Evolutionary conservation across 2,329 filamentous ascomycete genomes (phyloP), one percentile per base, ranked within the genome.

Genomic region (Fusarium scirpi): DNA sequence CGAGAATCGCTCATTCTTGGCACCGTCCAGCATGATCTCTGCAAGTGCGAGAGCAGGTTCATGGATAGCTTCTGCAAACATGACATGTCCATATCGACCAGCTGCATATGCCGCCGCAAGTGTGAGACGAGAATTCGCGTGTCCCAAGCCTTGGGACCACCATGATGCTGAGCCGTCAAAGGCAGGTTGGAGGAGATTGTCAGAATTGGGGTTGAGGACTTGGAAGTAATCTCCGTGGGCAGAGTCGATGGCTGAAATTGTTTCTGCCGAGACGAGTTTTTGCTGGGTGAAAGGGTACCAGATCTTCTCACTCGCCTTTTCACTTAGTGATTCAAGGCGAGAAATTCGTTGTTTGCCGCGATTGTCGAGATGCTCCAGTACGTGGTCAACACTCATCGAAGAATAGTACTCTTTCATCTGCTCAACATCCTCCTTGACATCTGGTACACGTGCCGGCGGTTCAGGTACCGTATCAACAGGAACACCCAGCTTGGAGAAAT

Each of bases 231-330:
- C 92, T 10, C 91, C 92, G 62, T 91, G 87, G 0, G 94, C 93
- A 0, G 93, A 95, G 77, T 97, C 93, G 59, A 97, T 94, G 1
- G 90, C 86, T 0, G 90, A 86, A 47, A 97, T 93, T 16, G 89
- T 88, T 3, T 88, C 80, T 8, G 87, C 79, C 0, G 83, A 82
- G 70, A 93, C 82, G 52, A 86, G 84, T 43, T 88, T 88, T 67
- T 97, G 93, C 73, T 97, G 93, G 0, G 93, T 94, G 74, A 97
- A 97, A 0, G 94, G 93, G 73, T 95, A 95, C 93, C 93, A 97
- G 40, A 97, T 94, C 4, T 83, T 83, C 12, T 85, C 77, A 58
- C 89, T 83, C 0, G 93, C 93, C 43, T 86, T 83, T 2, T 80
- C 76, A 0, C 89, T 81, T 87, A 95, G 90, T 2, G 81, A 83